Evolutionary conservation across 257 asterid species (phyloP).

Genomic region (Leptodermis oblonga): DNA sequence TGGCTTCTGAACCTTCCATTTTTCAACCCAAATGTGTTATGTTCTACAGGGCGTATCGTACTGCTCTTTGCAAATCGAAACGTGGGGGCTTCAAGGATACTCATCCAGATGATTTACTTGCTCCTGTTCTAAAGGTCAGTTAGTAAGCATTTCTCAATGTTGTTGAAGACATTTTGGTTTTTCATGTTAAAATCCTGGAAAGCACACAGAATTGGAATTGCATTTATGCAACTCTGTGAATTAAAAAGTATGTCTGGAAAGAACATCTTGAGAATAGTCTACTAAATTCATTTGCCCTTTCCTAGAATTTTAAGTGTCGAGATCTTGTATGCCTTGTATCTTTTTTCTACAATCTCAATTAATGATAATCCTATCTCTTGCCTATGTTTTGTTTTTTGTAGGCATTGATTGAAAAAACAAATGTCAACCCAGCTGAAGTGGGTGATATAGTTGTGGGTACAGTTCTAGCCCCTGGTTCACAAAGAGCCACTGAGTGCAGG

Average conservation of each 20-base stretch:
- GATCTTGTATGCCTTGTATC: background rate
- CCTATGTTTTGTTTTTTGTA: conserved; percentile 19
- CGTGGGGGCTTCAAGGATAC: conserved; percentile 93
- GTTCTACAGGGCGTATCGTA: conserved; percentile 64
- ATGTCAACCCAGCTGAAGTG: conserved; percentile 68
- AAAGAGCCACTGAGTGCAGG: conserved; percentile 81
- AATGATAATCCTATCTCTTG: background rate
- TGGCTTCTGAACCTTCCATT: background rate
- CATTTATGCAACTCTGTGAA: background rate
- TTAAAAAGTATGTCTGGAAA: background rate
- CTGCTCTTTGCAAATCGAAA: conserved; percentile 78
- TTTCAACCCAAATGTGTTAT: background rate
- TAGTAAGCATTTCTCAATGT: background rate
- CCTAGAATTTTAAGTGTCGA: background rate
- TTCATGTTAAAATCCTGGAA: background rate
- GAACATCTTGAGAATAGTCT: background rate
- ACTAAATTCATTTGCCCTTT: background rate
- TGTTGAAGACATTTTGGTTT: background rate
- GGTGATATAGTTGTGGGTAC: conserved; percentile 95
- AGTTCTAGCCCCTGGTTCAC: conserved; percentile 83
- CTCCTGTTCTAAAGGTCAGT: conserved; percentile 77
- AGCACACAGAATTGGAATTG: background rate
- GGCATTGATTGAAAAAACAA: conserved; percentile 75
- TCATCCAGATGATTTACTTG: conserved; percentile 85
- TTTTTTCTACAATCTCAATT: background rate